Percentiles rank a stretch among this genome's conserved stretches.
Conservation (phyloP, 2,329 filamentous ascomycete species). For the Fusarium veterinarium region DNA sequence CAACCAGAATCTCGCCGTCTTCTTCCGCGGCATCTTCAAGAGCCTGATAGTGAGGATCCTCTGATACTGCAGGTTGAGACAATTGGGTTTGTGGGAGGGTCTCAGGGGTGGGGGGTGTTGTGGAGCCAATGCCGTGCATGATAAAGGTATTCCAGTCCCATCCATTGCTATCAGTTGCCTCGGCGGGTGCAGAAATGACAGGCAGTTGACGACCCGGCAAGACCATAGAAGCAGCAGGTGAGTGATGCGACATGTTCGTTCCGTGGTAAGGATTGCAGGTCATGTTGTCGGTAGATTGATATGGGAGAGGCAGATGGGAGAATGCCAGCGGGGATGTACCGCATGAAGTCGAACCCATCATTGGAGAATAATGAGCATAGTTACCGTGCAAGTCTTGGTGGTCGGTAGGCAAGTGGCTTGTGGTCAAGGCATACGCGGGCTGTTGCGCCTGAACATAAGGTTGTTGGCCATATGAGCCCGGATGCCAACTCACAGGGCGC, state of each 20-base stretch:
- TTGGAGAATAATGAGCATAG: constrained; percentile 61
- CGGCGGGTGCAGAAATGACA: constrained; percentile 48
- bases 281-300: constrained; percentile 52
- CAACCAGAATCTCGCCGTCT: constrained; percentile 79
- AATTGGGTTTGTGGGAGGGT: constrained; percentile 66
- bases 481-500: constrained; percentile 82
- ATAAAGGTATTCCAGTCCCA: constrained; percentile 61
- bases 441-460: constrained; percentile 54
- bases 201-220: constrained; percentile 34
- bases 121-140: constrained; percentile 58
- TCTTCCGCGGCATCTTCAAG: constrained; percentile 63
- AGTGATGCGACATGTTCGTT: constrained; percentile 51
- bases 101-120: constrained; percentile 70
- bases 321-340: constrained; percentile 68
- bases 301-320: constrained; percentile 65
- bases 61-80: constrained; percentile 58
- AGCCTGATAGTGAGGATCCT: constrained; percentile 63
- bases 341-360: constrained; percentile 66
- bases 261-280: constrained; percentile 55
- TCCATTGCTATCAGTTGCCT: constrained; percentile 20
- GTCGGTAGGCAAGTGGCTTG: constrained; percentile 51
- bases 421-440: constrained; percentile 54
- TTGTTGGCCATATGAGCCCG: constrained; percentile 64
- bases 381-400: constrained; percentile 56
- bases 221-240: constrained; percentile 44